phyloP scores from a whole-genome alignment of 169 alveolate genomes.

The Cryptosporidium viatorum region DNA sequence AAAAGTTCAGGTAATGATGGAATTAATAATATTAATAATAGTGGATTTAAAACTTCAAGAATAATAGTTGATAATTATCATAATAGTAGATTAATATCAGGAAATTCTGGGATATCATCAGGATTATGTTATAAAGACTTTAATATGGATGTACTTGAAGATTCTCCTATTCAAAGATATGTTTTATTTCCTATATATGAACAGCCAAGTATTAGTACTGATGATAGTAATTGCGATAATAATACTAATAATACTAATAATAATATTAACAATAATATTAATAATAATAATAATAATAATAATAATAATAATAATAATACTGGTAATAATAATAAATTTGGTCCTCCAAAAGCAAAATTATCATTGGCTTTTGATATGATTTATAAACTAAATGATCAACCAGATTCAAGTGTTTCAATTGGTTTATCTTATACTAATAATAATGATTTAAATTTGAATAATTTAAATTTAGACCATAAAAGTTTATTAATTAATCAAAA shows the following conservation, averaged over 20 bases:
- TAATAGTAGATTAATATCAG: background rate
- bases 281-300: too few species aligned
- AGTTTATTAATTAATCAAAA: background rate
- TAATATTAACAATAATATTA: background rate
- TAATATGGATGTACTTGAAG: background rate
- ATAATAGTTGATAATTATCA: background rate
- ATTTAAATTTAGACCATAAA: background rate
- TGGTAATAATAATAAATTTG: background rate
- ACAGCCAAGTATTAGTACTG: slow-evolving; percentile 12
- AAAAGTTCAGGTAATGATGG: slow-evolving; percentile 4
- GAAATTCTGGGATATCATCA: background rate
- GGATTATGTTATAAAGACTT: background rate
- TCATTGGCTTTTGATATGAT: slow-evolving; percentile 52
- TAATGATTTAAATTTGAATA: background rate
- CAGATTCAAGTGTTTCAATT: background rate
- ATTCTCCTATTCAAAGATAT: slow-evolving; percentile 45
- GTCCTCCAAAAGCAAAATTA: slow-evolving; percentile 58
- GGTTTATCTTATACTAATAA: background rate
- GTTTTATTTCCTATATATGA: slow-evolving; percentile 47
- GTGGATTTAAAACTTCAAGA: background rate
- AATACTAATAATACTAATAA: background rate
- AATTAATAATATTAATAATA: background rate
- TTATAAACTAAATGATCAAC: background rate
- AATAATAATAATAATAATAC: background rate
- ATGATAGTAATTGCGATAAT: background rate